Percentiles rank a stretch among this genome's conserved stretches.
These are phyloP conservation scores for Pythium biforme DNA, from an alignment of 352 stramenopile species.

Conservation along the genomic window DNA sequence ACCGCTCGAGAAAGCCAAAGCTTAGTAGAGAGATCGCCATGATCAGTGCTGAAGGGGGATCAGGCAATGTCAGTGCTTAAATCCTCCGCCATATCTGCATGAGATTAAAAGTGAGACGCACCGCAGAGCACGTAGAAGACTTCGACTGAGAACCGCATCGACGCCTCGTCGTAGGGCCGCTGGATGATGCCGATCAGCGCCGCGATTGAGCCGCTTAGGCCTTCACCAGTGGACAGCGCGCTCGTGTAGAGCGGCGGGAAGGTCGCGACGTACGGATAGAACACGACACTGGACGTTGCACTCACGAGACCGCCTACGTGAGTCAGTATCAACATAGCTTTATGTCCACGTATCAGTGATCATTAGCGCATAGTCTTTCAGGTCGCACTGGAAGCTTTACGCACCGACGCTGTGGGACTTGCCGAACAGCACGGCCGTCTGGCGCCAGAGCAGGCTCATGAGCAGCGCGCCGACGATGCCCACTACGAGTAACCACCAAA, in stretches of 20 bases:
- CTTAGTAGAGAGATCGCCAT: constrained; percentile 51
- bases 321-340: constrained; percentile 61
- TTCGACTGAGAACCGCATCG: constrained; percentile 56
- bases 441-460: constrained; percentile 54
- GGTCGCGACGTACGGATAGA: constrained; percentile 68
- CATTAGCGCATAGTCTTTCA: too few relatives aligned
- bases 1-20: constrained; percentile 55
- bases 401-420: constrained; percentile 49
- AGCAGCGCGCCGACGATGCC: constrained; percentile 49
- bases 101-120: constrained; percentile 21
- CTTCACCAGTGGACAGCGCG: constrained; percentile 59
- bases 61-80: too few relatives aligned
- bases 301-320: constrained; percentile 68
- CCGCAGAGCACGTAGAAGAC: constrained; percentile 61
- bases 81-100: too few relatives aligned
- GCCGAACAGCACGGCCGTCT: constrained; percentile 52
- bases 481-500: constrained; percentile 57
- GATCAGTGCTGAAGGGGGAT: constrained; percentile 46
- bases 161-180: constrained; percentile 39
- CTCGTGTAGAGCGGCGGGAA: constrained; percentile 69
- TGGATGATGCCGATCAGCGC: constrained; percentile 60
- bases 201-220: constrained; percentile 58
- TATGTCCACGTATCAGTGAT: not conserved
- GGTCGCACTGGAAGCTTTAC: constrained; percentile 1
- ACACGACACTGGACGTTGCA: constrained; percentile 67